Percentiles rank a stretch among this genome's conserved stretches.
Evolutionary conservation across 306 rosid genomes (phyloP).

Genomic region (Quercus wislizeni): DNA sequence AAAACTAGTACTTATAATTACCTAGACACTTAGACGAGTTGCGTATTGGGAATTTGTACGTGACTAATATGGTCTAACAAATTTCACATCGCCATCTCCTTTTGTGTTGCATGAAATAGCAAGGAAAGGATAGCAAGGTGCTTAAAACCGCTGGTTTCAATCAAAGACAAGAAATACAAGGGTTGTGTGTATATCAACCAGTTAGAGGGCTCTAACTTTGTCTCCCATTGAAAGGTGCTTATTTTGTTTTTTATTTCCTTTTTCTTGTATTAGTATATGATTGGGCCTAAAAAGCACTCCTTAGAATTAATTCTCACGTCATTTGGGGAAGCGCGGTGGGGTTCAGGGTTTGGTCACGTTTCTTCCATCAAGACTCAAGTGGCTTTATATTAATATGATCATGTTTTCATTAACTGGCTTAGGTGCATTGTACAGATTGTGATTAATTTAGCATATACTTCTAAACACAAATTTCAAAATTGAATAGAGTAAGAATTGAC

Average conservation of each 20-base stretch:
- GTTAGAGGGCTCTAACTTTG: background rate
- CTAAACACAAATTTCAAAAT: background rate
- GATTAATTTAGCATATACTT: background rate
- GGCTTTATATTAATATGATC: background rate
- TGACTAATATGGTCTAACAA: conserved; percentile 35
- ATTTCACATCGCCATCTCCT: conserved; percentile 66
- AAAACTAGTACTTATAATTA: conserved; percentile 8
- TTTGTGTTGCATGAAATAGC: conserved; percentile 36
- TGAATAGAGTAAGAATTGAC: background rate
- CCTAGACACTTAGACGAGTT: conserved; percentile 22
- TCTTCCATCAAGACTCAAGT: background rate
- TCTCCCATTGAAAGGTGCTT: conserved; percentile 7
- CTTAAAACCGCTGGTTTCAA: background rate
- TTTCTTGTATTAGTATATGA: background rate
- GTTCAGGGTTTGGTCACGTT: background rate
- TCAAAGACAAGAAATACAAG: background rate
- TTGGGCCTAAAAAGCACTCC: background rate
- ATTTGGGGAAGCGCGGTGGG: background rate
- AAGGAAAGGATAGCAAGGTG: conserved; percentile 17
- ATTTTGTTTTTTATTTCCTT: background rate
- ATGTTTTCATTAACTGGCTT: background rate
- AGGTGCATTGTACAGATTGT: background rate
- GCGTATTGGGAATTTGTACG: conserved; percentile 30
- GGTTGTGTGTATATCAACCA: background rate
- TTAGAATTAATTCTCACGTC: background rate